A percentile compares a stretch with the other conserved stretches of the same genome.
Conservation (phyloP, 768 basidiomycete genomes). For the Termitomyces sp. region DNA sequence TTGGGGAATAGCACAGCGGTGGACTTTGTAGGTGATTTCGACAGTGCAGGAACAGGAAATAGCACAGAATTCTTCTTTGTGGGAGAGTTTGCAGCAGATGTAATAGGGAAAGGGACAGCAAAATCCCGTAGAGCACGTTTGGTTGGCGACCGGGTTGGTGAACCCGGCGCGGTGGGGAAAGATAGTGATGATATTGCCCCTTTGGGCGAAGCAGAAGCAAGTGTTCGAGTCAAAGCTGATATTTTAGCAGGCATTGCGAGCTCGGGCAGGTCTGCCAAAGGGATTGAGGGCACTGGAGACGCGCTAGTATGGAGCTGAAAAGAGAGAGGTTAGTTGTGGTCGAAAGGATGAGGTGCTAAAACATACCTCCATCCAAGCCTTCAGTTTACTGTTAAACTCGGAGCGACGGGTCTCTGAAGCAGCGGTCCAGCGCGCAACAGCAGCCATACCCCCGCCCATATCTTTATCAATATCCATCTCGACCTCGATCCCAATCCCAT, state of each 20-base stretch:
- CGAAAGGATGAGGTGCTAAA: background rate
- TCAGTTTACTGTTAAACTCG: slow-evolving; percentile 53
- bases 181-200: slow-evolving; percentile 34
- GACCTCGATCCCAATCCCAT: slow-evolving; percentile 84
- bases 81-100: slow-evolving; percentile 2
- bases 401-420: slow-evolving; percentile 55
- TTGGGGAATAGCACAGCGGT: slow-evolving; percentile 43
- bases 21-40: slow-evolving; percentile 16
- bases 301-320: slow-evolving; percentile 45
- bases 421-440: slow-evolving; percentile 84
- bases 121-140: slow-evolving; percentile 25
- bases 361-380: slow-evolving; percentile 59
- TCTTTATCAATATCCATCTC: slow-evolving; percentile 81
- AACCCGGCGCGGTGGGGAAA: slow-evolving; percentile 33
- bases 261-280: slow-evolving; percentile 59
- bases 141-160: slow-evolving; percentile 30
- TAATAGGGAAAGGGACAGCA: slow-evolving; percentile 8
- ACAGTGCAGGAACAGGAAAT: background rate
- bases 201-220: slow-evolving; percentile 74
- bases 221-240: slow-evolving; percentile 62
- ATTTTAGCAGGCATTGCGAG: slow-evolving; percentile 48
- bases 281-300: slow-evolving; percentile 47
- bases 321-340: slow-evolving; percentile 1
- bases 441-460: slow-evolving; percentile 80
- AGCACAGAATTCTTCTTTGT: slow-evolving; percentile 5